Percentiles rank a stretch among this genome's conserved stretches.
Evolutionary conservation across 306 rosid species (phyloP).

Genomic region (Malus fusca): DNA sequence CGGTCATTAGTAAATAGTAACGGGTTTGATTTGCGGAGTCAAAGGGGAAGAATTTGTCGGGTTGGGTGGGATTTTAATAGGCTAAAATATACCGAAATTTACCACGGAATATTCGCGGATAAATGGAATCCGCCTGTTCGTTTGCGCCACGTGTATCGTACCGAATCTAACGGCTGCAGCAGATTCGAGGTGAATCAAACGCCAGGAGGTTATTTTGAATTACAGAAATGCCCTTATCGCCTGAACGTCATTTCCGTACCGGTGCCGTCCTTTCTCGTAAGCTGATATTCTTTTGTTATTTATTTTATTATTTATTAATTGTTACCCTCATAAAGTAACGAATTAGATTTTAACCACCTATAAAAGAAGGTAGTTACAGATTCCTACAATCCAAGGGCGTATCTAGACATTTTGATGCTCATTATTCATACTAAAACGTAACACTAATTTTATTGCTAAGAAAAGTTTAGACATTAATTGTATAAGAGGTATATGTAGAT

Average conservation of each 20-base stretch:
- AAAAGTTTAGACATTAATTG: too few relatives aligned
- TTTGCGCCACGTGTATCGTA: slow-evolving; percentile 9
- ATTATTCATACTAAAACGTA: background rate
- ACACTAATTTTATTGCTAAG: too few relatives aligned
- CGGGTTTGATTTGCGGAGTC: background rate
- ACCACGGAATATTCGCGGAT: slow-evolving; percentile 20
- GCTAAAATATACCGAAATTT: background rate
- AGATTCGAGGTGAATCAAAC: background rate
- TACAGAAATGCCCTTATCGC: slow-evolving; percentile 3
- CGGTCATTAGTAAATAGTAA: slow-evolving; percentile 27
- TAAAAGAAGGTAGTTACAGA: background rate
- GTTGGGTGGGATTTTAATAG: background rate
- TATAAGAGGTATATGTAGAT: too few relatives aligned
- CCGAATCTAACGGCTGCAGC: background rate
- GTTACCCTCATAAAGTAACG: background rate
- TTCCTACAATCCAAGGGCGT: background rate
- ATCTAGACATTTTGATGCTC: background rate
- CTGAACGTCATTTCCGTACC: slow-evolving; percentile 2
- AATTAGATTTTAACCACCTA: background rate
- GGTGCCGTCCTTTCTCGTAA: background rate
- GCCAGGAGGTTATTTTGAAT: background rate
- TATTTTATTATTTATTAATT: too few relatives aligned
- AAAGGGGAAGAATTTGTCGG: background rate
- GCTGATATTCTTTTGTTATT: background rate
- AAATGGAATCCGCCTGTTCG: background rate